Base-by-base conservation (phyloP, 495 filamentous ascomycete genomes). In the Aspergillus nanangensis region DNA sequence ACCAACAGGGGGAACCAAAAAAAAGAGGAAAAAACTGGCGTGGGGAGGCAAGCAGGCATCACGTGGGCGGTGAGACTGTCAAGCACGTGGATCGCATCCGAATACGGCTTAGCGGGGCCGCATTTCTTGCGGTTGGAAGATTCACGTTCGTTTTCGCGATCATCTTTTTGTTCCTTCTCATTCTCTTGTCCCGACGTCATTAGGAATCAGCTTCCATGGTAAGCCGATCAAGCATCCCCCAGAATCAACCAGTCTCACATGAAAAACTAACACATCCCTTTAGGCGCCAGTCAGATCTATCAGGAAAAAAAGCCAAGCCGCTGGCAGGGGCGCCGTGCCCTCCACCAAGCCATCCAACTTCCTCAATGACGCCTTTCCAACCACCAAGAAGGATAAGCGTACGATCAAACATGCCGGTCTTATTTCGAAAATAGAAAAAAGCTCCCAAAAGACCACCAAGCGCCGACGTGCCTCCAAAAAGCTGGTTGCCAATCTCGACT, bases 301-400 rank as follows among this genome's bases (percentile, higher is more conserved):
- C 21, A 63, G 45, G 44, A 56, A 56, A 38, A 57, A 51, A 27
- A 70, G 64, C 48, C 38, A 56, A 32, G 45, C 57, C 18, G 44
- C 51, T 22, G 65, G 62, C 24, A 56, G 51, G 52, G 50, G 55
- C 41, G 56, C 53, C 21, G 40, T 53, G 7, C 45, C 53, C 10
- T 50, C 62, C 4, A 42, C 54, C 46, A 62, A 60, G n/a, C n/a
- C n/a, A 35, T 46, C 60, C 13, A 47, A 47, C 34, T 44, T 57
- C 20, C 66, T 72, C 38, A 45, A 57, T 41, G 63, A 72, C 51
- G 67, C 70, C 4, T 85, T 86, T 62, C 70, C 77, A 41, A 78
- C 76, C 50, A 74, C 75, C 41, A 95, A 95, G 63, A 81, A 76
- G 56, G 85, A 89, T 67, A 93, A 90, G 65, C 86, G 80, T 9